These are phyloP conservation scores for Metschnikowia bowlesiae DNA, from an alignment of 805 yeast genomes.

Conservation along the genomic window DNA sequence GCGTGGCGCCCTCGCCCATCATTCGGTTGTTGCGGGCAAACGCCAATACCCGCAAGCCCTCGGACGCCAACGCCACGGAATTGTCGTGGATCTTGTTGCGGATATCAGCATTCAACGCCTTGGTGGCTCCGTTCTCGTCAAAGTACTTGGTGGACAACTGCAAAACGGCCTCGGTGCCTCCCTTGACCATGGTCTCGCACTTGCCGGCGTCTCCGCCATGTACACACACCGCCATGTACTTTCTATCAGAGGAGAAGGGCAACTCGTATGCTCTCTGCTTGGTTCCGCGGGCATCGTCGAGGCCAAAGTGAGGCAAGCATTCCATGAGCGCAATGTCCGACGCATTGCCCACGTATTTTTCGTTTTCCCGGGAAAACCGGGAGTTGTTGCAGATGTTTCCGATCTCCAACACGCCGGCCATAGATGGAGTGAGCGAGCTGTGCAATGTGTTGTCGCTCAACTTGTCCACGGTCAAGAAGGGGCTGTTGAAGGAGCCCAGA, in stretches of 20 bases:
- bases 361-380: constrained; percentile 61
- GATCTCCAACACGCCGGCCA: constrained; percentile 51
- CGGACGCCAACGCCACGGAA: constrained; percentile 65
- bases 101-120: constrained; percentile 52
- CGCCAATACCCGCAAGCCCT: constrained; percentile 83
- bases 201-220: constrained; percentile 56
- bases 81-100: constrained; percentile 47
- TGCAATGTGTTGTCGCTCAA: constrained; percentile 37
- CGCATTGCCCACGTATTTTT: constrained; percentile 82
- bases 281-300: constrained; percentile 65
- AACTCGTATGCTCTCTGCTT: constrained; percentile 62
- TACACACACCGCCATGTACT: constrained; percentile 82
- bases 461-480: constrained; percentile 46
- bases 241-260: constrained; percentile 80
- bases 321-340: constrained; percentile 90
- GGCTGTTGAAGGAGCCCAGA: constrained; percentile 32
- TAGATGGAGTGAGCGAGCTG: constrained; percentile 50
- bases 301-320: constrained; percentile 61
- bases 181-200: constrained; percentile 69
- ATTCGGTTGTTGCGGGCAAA: constrained; percentile 54
- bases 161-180: constrained; percentile 80
- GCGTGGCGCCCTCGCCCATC: constrained; percentile 28
- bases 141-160: constrained; percentile 55
- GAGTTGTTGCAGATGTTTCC: constrained; percentile 78
- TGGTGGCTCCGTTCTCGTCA: constrained; percentile 54